Percentiles rank a stretch among this genome's conserved stretches.
phyloP scores from a whole-genome alignment of 768 basidiomycete genomes.

The Mrakia hoshinonis region DNA sequence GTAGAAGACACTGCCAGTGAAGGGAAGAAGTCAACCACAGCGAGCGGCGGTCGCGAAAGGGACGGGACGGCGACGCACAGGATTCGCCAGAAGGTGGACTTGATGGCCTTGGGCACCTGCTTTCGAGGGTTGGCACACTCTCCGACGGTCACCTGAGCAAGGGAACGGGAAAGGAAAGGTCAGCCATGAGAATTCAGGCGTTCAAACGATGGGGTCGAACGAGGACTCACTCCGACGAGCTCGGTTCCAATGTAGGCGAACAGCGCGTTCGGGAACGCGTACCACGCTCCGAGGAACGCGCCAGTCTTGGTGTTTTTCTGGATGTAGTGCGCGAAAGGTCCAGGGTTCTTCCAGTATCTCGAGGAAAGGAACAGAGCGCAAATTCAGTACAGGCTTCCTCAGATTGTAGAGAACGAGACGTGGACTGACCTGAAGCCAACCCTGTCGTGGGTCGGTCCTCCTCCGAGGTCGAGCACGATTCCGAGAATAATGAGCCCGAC shows the following conservation, averaged over 20 bases:
- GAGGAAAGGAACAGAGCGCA: background rate
- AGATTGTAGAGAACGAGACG: constrained; percentile 1
- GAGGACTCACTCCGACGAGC: background rate
- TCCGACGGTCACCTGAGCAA: constrained; percentile 25
- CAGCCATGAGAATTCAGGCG: too few relatives aligned
- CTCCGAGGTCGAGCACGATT: constrained; percentile 59
- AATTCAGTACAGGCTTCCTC: too few relatives aligned
- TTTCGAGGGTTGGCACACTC: constrained; percentile 68
- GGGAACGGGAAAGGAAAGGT: background rate
- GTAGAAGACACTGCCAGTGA: constrained; percentile 29
- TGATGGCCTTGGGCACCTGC: constrained; percentile 60
- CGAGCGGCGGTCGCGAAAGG: background rate
- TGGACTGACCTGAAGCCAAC: constrained; percentile 31
- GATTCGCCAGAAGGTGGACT: constrained; percentile 50
- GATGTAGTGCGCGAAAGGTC: constrained; percentile 69
- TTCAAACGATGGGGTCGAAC: background rate
- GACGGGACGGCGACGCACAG: constrained; percentile 38
- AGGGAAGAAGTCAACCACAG: background rate
- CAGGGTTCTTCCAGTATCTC: constrained; percentile 46
- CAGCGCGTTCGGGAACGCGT: constrained; percentile 46
- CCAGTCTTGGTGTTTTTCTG: constrained; percentile 55
- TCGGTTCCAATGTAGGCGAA: constrained; percentile 28
- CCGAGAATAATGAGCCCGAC: constrained; percentile 38
- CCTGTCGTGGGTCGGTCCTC: constrained; percentile 42
- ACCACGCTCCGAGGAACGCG: constrained; percentile 61